A percentile compares a stretch with the other conserved stretches of the same genome.
Conservation (phyloP, 768 basidiomycete genomes). For the Vararia minispora region DNA sequence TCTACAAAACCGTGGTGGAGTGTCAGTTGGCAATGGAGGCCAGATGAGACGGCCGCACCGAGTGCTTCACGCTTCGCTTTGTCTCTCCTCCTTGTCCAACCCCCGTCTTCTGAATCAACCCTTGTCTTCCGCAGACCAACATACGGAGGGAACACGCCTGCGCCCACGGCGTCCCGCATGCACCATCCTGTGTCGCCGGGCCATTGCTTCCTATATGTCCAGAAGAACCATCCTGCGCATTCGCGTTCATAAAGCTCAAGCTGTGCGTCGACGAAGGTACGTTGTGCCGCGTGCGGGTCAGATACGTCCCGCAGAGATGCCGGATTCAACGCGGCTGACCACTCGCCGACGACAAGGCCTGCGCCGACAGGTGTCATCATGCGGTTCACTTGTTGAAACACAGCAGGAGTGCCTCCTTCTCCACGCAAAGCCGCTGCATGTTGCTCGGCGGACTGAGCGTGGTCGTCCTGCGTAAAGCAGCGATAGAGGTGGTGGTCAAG, state of each 20-base stretch:
- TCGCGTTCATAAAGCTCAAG: constrained; percentile 48
- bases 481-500: constrained; percentile 81
- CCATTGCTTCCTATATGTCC: constrained; percentile 70
- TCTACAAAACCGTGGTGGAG: constrained; percentile 14
- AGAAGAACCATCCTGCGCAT: constrained; percentile 74
- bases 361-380: constrained; percentile 31
- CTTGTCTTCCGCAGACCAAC: constrained; percentile 11
- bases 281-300: constrained; percentile 29
- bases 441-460: constrained; percentile 34
- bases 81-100: constrained; percentile 27
- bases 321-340: constrained; percentile 67
- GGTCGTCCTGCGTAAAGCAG: constrained; percentile 60
- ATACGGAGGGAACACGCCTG: constrained; percentile 45
- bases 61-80: constrained; percentile 18
- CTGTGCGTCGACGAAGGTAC: constrained; percentile 50
- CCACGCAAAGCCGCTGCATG: constrained; percentile 42
- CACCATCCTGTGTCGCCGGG: constrained; percentile 68
- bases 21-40: too few relatives aligned
- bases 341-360: constrained; percentile 63
- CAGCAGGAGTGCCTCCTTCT: constrained; percentile 27
- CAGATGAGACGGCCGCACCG: constrained; percentile 16
- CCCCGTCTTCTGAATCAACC: constrained; percentile 21
- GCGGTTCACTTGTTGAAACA: constrained; percentile 25
- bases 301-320: constrained; percentile 40
- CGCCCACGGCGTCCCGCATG: constrained; percentile 49